A percentile compares a stretch with the other conserved stretches of the same genome.
phyloP scores from a whole-genome alignment of 768 basidiomycete genomes.

The Tricholoma saponaceum region DNA sequence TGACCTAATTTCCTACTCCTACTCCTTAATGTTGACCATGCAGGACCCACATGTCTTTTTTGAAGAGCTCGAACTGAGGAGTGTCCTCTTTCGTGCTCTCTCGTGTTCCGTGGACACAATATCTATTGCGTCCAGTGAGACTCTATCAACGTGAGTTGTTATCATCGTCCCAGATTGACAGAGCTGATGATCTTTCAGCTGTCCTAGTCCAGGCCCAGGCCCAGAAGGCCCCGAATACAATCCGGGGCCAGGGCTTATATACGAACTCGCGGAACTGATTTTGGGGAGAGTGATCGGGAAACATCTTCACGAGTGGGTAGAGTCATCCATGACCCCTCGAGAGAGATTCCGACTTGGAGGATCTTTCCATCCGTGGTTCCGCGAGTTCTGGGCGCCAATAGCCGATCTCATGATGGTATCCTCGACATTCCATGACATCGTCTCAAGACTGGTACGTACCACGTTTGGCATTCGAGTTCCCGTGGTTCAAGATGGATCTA shows the following conservation, averaged over 20 bases:
- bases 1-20: neutral
- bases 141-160: conserved; percentile 6
- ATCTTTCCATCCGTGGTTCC: neutral
- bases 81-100: neutral
- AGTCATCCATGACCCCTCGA: neutral
- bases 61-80: neutral
- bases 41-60: neutral
- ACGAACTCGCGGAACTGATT: neutral
- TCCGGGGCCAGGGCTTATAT: neutral
- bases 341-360: neutral
- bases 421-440: conserved; percentile 5
- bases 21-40: neutral
- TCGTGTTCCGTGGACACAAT: neutral
- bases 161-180: neutral
- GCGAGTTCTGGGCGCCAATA: conserved; percentile 6
- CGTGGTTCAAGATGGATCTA: neutral
- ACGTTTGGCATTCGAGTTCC: conserved; percentile 5
- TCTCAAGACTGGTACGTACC: conserved; percentile 5
- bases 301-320: conserved; percentile 3
- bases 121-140: conserved; percentile 10
- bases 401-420: conserved; percentile 6
- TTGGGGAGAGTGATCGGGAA: neutral
- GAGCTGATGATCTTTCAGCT: neutral
- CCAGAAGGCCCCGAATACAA: neutral
- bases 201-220: neutral